Conservation (phyloP, 2,329 filamentous ascomycete species). For the Penicillium sp. region DNA sequence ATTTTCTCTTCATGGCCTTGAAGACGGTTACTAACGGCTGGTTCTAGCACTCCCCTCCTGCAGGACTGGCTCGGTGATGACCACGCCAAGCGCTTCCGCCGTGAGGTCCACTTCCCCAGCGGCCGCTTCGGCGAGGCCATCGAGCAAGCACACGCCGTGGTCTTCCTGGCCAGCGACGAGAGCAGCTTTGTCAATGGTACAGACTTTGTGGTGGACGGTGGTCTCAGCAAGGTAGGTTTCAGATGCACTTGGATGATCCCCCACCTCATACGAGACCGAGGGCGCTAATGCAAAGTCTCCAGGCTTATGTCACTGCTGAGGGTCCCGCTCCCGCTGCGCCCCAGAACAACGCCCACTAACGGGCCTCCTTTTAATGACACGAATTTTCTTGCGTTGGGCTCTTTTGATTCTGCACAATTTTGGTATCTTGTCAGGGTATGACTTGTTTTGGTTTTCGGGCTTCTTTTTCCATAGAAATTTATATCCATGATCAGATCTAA, state of each 20-base stretch:
- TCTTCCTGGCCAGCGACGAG: conserved; percentile 87
- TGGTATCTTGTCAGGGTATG: not conserved
- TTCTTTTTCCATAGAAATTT: not conserved
- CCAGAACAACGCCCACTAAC: conserved; percentile 46
- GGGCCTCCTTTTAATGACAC: not conserved
- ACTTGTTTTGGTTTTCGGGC: not conserved
- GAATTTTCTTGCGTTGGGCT: conserved; percentile 6
- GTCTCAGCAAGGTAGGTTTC: conserved; percentile 68
- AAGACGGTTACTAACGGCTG: not conserved
- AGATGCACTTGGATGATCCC: not conserved
- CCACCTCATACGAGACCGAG: not conserved
- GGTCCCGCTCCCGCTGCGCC: conserved; percentile 58
- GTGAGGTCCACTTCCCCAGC: conserved; percentile 85
- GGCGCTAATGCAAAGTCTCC: conserved; percentile 13
- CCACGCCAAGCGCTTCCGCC: conserved; percentile 73
- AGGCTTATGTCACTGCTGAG: conserved; percentile 72
- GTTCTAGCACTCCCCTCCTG: conserved; percentile 71
- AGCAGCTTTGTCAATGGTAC: conserved; percentile 86
- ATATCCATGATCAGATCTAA: not conserved
- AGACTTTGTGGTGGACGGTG: conserved; percentile 94
- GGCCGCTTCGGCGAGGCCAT: conserved; percentile 91
- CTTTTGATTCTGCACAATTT: not conserved
- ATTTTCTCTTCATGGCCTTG: not conserved
- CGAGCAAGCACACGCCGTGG: conserved; percentile 85
- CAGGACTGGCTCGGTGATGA: conserved; percentile 95